A percentile compares a stretch with the other conserved stretches of the same genome.
Conservation (phyloP, 192 early-diverging fungal species). For the Rhizophlyctis rosea region DNA sequence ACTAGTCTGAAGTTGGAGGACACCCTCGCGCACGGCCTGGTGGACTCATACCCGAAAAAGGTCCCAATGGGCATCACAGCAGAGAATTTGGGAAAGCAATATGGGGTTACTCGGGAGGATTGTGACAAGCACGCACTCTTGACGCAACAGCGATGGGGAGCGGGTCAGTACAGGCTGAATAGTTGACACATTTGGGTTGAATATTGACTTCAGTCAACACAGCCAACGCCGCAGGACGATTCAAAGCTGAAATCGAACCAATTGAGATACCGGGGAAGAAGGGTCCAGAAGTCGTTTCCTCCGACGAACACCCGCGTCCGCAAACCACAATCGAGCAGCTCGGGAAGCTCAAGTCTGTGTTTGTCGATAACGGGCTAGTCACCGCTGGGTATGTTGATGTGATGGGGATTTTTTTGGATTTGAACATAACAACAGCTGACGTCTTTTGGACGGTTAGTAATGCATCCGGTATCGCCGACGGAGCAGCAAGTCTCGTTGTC, state of each 20-base stretch:
- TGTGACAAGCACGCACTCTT: slow-evolving; percentile 81
- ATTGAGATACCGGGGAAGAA: slow-evolving; percentile 81
- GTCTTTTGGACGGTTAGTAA: slow-evolving; percentile 44
- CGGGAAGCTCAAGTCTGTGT: slow-evolving; percentile 77
- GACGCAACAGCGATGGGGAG: slow-evolving; percentile 86
- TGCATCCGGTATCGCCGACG: slow-evolving; percentile 93
- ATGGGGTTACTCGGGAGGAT: slow-evolving; percentile 74
- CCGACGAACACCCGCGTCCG: slow-evolving; percentile 92
- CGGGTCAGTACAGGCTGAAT: slow-evolving; percentile 37
- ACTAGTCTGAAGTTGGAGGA: slow-evolving; percentile 76
- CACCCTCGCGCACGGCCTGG: slow-evolving; percentile 75
- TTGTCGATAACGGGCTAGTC: slow-evolving; percentile 81
- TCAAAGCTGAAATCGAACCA: slow-evolving; percentile 77
- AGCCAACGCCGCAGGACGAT: slow-evolving; percentile 73
- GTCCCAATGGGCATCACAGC: slow-evolving; percentile 94
- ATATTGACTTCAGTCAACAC: background rate
- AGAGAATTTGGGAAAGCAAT: slow-evolving; percentile 85
- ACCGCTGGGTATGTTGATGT: slow-evolving; percentile 67
- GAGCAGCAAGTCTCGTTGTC: slow-evolving; percentile 83
- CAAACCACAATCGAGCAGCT: slow-evolving; percentile 76
- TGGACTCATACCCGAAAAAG: slow-evolving; percentile 79
- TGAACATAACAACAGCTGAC: background rate
- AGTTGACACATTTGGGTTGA: background rate
- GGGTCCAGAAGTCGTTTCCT: slow-evolving; percentile 61
- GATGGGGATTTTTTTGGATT: slow-evolving; percentile 15